Base-by-base conservation (phyloP, 2,329 filamentous ascomycete species). In the Alternaria sp. region DNA sequence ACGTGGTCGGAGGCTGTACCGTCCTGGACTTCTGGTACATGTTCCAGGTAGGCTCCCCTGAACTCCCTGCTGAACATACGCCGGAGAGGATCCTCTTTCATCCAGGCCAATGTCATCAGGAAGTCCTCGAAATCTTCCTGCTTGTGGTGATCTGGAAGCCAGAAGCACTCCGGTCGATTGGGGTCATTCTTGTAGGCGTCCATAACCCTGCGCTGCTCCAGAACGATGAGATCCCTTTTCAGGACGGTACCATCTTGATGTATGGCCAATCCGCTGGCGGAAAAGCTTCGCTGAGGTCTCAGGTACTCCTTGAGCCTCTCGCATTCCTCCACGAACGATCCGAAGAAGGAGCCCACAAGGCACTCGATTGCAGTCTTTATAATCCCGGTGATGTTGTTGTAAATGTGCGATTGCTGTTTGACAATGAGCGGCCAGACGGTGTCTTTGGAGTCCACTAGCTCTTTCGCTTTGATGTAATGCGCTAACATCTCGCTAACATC, bases 71-170 rank as follows among this genome's bases (percentile, higher is more conserved):
- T 23, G 30, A 40, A 36, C 30, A 53, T 53, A n/a, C 50, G 50
- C 17, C 5, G 0, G 30, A 40, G 17, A n/a, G 50, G n/a, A 0
- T 53, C 0, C 6, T 23, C 15, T n/a, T 2, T 19, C 3, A 4
- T 1, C 50, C 50, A 53, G 17, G 19, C 15, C 50, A 53, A 7
- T 10, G 13, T 7, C 13, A 11, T 23, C 17, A 17, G 3, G 1
- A 53, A 36, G 1, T 53, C 1, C 10, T 40, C 8, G 21, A 36
- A 32, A n/a, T 15, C 7, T 40, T n/a, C 19, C 11, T 19, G 12
- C 4, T 5, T 43, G 4, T 19, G 4, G 10, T 44, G 6, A 19
- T 12, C 10, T 19, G 1, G 13, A 9, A 9, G 7, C 3, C 15
- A 2, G 4, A 8, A n/a, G 13, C 4, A 9, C 7, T 36, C 7